Conservation (phyloP, 2,329 filamentous ascomycete species). For the Ramularia collo-cygni region DNA sequence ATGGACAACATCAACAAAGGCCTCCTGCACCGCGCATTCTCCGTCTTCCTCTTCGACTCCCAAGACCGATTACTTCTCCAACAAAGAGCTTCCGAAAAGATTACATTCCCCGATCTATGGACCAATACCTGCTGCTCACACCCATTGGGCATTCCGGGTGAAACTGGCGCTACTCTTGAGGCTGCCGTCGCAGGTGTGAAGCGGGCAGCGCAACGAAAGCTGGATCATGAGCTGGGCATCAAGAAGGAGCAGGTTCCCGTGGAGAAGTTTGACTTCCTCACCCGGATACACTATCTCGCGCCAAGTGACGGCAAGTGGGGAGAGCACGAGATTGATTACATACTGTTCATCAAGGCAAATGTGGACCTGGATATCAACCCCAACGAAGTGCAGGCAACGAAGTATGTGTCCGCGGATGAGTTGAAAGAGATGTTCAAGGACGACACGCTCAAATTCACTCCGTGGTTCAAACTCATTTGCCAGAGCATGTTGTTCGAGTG, state of each 20-base stretch:
- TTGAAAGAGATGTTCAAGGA: constrained; percentile 82
- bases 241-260: constrained; percentile 80
- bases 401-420: constrained; percentile 75
- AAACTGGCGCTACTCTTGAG: constrained; percentile 76
- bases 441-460: constrained; percentile 76
- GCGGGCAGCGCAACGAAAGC: constrained; percentile 84
- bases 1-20: constrained; percentile 99
- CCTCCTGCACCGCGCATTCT: constrained; percentile 93
- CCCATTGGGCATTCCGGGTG: constrained; percentile 81
- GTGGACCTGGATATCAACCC: constrained; percentile 74
- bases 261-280: constrained; percentile 88
- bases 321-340: constrained; percentile 99
- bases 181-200: constrained; percentile 81
- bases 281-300: constrained; percentile 95
- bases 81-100: constrained; percentile 93
- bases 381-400: constrained; percentile 82
- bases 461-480: constrained; percentile 99
- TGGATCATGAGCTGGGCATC: constrained; percentile 93
- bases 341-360: constrained; percentile 93
- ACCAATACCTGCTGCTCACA: constrained; percentile 99
- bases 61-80: constrained; percentile 89
- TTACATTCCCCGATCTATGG: constrained; percentile 99
- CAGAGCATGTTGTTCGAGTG: constrained; percentile 96
- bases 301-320: constrained; percentile 97
- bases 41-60: constrained; percentile 94